Conservation (phyloP, 345 rosid genomes). For the Durio zibethinus region DNA sequence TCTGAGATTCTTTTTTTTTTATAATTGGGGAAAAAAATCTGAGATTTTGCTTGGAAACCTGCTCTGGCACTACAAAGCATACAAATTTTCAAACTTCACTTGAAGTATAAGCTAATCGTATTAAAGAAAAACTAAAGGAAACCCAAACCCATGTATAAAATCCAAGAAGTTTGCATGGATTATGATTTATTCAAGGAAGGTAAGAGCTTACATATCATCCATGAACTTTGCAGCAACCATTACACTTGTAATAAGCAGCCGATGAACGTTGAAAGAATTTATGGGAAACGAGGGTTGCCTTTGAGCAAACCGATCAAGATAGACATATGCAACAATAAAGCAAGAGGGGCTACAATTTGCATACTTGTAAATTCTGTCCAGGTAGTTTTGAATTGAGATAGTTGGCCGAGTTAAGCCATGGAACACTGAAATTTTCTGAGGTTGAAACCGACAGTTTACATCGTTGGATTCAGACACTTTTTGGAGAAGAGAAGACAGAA, state of each 20-base stretch:
- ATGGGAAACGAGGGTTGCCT: conserved; percentile 73
- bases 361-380: conserved; percentile 79
- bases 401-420: conserved; percentile 74
- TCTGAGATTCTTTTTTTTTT: not conserved
- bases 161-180: not conserved
- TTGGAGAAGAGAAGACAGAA: conserved; percentile 72
- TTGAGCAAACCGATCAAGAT: conserved; percentile 77
- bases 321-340: conserved; percentile 80
- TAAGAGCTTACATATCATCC: conserved; percentile 77
- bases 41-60: not conserved
- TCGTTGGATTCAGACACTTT: conserved; percentile 75
- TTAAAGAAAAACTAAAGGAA: not conserved
- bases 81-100: not conserved
- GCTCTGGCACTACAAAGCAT: not conserved
- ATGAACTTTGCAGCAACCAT: conserved; percentile 86
- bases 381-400: conserved; percentile 68
- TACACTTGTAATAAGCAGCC: conserved; percentile 82
- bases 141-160: not conserved
- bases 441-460: conserved; percentile 25
- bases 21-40: not conserved
- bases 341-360: conserved; percentile 91
- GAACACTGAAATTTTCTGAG: conserved; percentile 63
- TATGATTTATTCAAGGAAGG: not conserved
- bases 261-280: conserved; percentile 82
- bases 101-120: not conserved